These are phyloP conservation scores for Helotiales sp. DNA, from an alignment of 2,329 filamentous ascomycete genomes.

Conservation along the genomic window DNA sequence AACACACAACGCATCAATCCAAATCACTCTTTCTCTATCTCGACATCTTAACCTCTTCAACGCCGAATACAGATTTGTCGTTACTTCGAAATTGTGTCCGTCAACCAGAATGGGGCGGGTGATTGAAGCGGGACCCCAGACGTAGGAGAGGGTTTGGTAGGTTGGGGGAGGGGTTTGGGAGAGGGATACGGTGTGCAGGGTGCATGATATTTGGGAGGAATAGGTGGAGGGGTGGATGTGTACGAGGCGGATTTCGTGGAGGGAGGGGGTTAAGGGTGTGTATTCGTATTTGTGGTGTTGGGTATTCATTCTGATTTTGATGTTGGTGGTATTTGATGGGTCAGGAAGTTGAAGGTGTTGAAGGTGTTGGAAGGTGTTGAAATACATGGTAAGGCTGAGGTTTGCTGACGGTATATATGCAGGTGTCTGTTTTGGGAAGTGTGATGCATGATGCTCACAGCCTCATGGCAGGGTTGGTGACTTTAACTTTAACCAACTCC, in stretches of 20 bases:
- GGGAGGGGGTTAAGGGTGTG: not conserved
- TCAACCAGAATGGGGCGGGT: not conserved
- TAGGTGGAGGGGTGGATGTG: not conserved
- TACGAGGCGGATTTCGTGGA: not conserved
- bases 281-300: not conserved
- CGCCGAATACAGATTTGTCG: not conserved
- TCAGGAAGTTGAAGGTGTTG: not conserved
- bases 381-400: not conserved
- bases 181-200: not conserved
- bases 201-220: not conserved
- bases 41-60: not conserved
- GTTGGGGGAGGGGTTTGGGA: not conserved
- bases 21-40: not conserved
- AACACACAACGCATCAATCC: constrained; percentile 1
- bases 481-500: no score
- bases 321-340: not conserved
- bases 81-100: not conserved
- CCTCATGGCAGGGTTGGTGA: no score
- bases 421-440: not conserved
- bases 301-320: not conserved
- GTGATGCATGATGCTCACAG: no score
- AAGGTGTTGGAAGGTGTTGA: not conserved
- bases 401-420: not conserved
- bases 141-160: not conserved
- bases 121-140: not conserved